Conservation (phyloP, 2,329 filamentous ascomycete species). For the Didymella lethalis region DNA sequence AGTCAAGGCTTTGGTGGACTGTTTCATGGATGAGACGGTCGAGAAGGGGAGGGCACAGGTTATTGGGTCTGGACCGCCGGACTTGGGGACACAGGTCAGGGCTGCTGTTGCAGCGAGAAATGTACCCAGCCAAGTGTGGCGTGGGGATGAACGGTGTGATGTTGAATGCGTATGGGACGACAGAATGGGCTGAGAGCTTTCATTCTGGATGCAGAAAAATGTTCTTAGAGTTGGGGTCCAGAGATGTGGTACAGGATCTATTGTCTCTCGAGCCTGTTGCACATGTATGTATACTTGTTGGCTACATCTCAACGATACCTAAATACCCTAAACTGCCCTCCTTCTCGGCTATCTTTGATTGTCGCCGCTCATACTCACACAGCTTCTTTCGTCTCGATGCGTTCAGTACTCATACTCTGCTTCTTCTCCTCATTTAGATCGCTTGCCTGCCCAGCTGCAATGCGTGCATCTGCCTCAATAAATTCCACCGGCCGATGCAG, state of each 20-base stretch:
- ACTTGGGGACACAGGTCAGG: constrained; percentile 37
- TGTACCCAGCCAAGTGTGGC: constrained; percentile 32
- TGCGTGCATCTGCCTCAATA: constrained; percentile 56
- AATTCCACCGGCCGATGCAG: constrained; percentile 58
- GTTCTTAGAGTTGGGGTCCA: too few species aligned
- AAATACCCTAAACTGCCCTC: background rate
- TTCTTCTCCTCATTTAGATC: constrained; percentile 15
- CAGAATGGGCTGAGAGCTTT: constrained; percentile 31
- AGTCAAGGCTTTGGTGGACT: constrained; percentile 18
- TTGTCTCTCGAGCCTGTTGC: too few species aligned
- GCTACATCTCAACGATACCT: background rate
- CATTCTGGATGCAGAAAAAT: too few species aligned
- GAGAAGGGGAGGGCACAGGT: constrained; percentile 33
- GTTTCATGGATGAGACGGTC: constrained; percentile 30
- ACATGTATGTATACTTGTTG: too few species aligned
- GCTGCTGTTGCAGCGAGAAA: constrained; percentile 36
- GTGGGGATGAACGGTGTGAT: constrained; percentile 37
- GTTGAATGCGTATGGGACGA: constrained; percentile 43
- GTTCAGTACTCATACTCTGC: constrained; percentile 28
- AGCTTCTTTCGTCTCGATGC: constrained; percentile 38
- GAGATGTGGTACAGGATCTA: too few species aligned
- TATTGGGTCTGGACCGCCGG: constrained; percentile 33
- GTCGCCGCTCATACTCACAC: constrained; percentile 28
- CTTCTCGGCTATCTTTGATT: background rate
- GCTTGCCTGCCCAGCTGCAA: constrained; percentile 30